A percentile compares a stretch with the other conserved stretches of the same genome.
Evolutionary conservation across 495 filamentous ascomycete genomes (phyloP).

Genomic region (Sporormia fimetaria): DNA sequence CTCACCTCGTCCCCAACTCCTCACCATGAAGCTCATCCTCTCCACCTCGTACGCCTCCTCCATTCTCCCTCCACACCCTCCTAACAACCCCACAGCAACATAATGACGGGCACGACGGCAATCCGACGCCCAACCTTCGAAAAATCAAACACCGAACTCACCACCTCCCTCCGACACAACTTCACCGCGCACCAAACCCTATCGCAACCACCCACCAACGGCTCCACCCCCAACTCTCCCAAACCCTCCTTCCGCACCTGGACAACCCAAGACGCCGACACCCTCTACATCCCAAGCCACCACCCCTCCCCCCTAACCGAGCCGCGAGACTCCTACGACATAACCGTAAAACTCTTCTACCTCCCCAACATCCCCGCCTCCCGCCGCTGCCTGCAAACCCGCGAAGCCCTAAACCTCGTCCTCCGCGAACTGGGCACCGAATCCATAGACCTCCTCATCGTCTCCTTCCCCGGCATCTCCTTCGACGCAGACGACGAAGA

Average conservation of each 20-base stretch:
- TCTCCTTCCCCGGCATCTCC: constrained; percentile 84
- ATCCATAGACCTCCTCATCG: constrained; percentile 77
- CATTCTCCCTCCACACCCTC: constrained; percentile 7
- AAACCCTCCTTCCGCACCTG: constrained; percentile 41
- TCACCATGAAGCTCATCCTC: constrained; percentile 61
- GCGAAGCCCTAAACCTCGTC: constrained; percentile 68
- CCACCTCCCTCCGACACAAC: constrained; percentile 71
- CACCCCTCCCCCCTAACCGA: constrained; percentile 64
- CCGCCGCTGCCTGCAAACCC: constrained; percentile 52
- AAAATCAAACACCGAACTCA: constrained; percentile 80
- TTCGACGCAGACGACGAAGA: constrained; percentile 82
- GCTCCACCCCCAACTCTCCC: constrained; percentile 29
- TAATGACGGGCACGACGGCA: constrained; percentile 70
- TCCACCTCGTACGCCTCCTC: constrained; percentile 61
- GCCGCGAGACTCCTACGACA: constrained; percentile 72
- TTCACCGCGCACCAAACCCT: constrained; percentile 43
- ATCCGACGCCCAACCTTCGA: constrained; percentile 60
- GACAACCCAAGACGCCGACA: constrained; percentile 49
- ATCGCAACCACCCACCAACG: background rate
- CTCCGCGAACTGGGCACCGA: constrained; percentile 62
- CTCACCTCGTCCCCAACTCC: background rate
- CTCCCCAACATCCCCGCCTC: constrained; percentile 55
- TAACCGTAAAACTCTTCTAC: constrained; percentile 90
- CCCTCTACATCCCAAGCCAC: constrained; percentile 65
- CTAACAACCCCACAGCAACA: constrained; percentile 49